phyloP scores from a whole-genome alignment of 2,329 filamentous ascomycete genomes.

The Stenocarpella maydis region DNA sequence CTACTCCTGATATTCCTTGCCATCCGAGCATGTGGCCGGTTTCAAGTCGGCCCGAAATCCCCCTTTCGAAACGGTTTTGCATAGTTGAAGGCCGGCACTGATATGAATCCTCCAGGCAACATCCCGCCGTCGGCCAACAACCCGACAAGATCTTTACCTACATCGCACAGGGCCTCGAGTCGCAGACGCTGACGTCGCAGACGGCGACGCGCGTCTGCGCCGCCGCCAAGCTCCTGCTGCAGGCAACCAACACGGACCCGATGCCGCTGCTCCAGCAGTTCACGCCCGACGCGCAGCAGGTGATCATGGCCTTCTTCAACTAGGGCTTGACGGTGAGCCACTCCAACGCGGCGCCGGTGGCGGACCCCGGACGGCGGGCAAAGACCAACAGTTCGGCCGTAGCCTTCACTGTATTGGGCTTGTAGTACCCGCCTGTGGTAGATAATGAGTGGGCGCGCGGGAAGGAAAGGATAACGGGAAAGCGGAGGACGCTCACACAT shows the following conservation, averaged over 20 bases:
- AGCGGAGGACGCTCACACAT: not conserved
- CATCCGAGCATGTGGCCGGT: not conserved
- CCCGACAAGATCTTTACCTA: conserved; percentile 83
- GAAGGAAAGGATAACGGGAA: too few species aligned
- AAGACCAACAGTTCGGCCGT: conserved; percentile 18
- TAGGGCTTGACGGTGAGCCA: conserved; percentile 48
- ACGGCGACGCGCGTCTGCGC: conserved; percentile 79
- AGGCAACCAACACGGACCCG: conserved; percentile 77
- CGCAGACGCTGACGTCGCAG: conserved; percentile 87
- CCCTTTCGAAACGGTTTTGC: too few species aligned
- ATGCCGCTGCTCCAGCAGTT: conserved; percentile 79
- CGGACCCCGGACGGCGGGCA: conserved; percentile 11
- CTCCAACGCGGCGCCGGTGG: conserved; percentile 9
- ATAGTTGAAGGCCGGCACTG: not conserved
- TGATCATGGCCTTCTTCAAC: conserved; percentile 80
- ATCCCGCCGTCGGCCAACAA: conserved; percentile 80
- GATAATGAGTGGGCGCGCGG: too few species aligned
- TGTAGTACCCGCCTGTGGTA: not conserved
- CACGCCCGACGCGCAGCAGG: conserved; percentile 80
- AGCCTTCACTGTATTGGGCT: conserved; percentile 21
- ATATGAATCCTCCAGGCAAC: conserved; percentile 68
- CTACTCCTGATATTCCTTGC: not conserved
- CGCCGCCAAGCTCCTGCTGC: conserved; percentile 80
- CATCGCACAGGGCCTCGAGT: conserved; percentile 88
- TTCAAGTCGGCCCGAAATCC: not conserved